Percentiles rank a stretch among this genome's conserved stretches.
Evolutionary conservation across 2,329 filamentous ascomycete species (phyloP).

Genomic region (Cadophora luteo-olivacea): DNA sequence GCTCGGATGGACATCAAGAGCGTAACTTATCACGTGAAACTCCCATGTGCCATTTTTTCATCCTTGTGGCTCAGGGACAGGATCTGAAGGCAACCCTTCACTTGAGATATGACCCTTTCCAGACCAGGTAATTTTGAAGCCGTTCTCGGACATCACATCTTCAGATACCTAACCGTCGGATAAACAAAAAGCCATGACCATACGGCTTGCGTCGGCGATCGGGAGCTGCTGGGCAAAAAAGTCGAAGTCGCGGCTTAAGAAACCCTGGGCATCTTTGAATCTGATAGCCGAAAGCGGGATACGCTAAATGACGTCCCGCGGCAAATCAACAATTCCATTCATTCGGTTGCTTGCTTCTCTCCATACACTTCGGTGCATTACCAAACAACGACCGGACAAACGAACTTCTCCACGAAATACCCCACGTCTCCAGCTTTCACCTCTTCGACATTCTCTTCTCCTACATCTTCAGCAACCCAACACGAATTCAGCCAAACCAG

Average conservation of each 20-base stretch:
- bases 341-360: background rate
- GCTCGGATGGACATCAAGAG: no score
- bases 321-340: conserved; percentile 15
- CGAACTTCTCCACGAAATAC: conserved; percentile 13
- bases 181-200: conserved; percentile 10
- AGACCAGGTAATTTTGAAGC: conserved; percentile 15
- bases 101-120: no score
- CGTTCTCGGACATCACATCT: background rate
- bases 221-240: background rate
- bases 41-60: no score
- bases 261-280: background rate
- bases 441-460: background rate
- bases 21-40: no score
- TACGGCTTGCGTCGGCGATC: conserved; percentile 12
- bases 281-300: conserved; percentile 12
- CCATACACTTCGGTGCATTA: conserved; percentile 19
- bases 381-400: conserved; percentile 3
- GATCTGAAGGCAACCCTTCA: no score
- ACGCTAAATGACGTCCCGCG: conserved; percentile 28
- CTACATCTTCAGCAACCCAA: background rate
- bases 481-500: background rate
- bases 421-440: background rate
- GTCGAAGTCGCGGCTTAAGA: background rate
- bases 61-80: no score
- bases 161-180: background rate